A percentile compares a stretch with the other conserved stretches of the same genome.
Evolutionary conservation across 73 alveolate species (phyloP).

Genomic region (Symbiodinium pilosum): DNA sequence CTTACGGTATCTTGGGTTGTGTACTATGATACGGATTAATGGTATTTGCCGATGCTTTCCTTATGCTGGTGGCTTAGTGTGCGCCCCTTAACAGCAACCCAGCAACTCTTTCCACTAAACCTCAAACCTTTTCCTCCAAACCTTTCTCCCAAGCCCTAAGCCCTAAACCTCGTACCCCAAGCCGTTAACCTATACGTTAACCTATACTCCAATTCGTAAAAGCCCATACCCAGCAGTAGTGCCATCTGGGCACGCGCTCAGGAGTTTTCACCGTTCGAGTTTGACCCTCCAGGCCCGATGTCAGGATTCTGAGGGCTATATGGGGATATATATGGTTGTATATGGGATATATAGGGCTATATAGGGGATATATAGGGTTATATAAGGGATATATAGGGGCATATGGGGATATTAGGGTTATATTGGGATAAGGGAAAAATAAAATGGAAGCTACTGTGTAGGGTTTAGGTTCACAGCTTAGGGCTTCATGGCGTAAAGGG

Average conservation of each 20-base stretch:
- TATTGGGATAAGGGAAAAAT: too few species aligned
- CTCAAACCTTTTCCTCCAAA: too few species aligned
- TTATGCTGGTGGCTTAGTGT: too few species aligned
- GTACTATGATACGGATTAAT: too few species aligned
- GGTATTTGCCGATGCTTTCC: too few species aligned
- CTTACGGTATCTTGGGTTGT: too few species aligned
- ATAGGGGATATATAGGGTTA: neutral
- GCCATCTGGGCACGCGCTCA: neutral
- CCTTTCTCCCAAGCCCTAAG: too few species aligned
- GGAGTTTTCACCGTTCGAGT: constrained; percentile 2
- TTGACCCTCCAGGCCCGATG: neutral
- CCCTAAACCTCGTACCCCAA: neutral
- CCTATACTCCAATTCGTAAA: neutral
- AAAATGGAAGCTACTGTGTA: too few species aligned
- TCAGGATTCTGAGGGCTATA: neutral
- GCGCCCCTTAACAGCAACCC: too few species aligned
- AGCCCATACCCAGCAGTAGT: neutral
- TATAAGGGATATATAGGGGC: neutral
- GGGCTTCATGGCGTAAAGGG: too few species aligned
- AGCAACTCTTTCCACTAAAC: too few species aligned
- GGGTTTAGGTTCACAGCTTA: too few species aligned
- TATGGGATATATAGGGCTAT: neutral
- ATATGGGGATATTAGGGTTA: neutral
- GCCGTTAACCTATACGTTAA: neutral
- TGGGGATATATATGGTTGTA: neutral